Base-by-base conservation (phyloP, 2,329 filamentous ascomycete genomes). In the Colletotrichum sp. region DNA sequence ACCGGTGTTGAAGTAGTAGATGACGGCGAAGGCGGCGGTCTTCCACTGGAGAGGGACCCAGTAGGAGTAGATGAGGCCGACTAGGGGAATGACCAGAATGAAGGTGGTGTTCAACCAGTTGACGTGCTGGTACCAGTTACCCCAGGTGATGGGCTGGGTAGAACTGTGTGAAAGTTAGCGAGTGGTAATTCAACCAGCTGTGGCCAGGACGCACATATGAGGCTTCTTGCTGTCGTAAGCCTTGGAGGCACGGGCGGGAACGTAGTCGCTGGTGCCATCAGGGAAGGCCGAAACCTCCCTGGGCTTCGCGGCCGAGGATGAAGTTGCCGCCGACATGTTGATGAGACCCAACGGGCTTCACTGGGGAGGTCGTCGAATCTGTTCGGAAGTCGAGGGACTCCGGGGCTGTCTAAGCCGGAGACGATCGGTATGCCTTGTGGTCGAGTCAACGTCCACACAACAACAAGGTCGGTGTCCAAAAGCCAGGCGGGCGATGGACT, bases 121-220 rank as follows among this genome's bases (percentile, higher is more conserved):
- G 88, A 98, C 91, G 83, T 98, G 96, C 87, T 96, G 94, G 87
- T 96, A 93, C 94, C 95, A 97, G 88, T 98, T 98, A 81, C 89
- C 88, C 85, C 89, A 90, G 76, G 95, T 98, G 80, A 98, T 93
- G 74, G 94, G 94, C 78, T 92, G 91, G 78, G 98, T 95, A 78
- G 95, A 92, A 86, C 74, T 76, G 34, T 55, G 28, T 12, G 28
- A 5, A 28, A 2, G 3, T 76, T 28, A 76, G 65, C 26, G 21
- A 7, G 15, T 13, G 9, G 36, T 6, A 2, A 1, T 30, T 30
- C 9, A 15, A 12, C 18, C 6, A 18, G 8, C 48, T 26, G 15
- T 6, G 9, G 18, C 16, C 15, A 12, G 26, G 26, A 74, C 70
- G 59, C 15, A 76, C 74, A 98, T 97, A 86, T 98, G 95, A 82